Base-by-base conservation (phyloP, 306 rosid genomes). In the Erythrophleum fordii region DNA sequence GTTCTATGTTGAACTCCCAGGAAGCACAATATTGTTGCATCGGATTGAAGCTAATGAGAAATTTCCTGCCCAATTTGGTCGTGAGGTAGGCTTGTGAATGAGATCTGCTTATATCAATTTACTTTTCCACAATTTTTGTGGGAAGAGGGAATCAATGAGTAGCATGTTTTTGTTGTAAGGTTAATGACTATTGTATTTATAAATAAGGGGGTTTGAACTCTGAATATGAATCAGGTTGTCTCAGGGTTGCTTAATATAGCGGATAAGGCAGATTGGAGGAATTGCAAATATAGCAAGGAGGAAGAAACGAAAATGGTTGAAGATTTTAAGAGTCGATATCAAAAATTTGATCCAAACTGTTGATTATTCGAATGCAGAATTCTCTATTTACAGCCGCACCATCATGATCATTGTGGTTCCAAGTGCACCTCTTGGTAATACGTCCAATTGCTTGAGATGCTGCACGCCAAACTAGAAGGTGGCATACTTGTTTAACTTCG, bases 61-160 rank as follows among this genome's bases (percentile, higher is more conserved):
- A 72, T 95, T 95, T 83, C 91, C 97, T 17, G 91, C 88, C 16
- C 99, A 95, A 69, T 95, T 95, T 90, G 99, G 99, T 67, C 99
- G 99, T 0, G 98, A 95, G 98, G 99, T 95, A 76, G 90, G 89
- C 80, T 64, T 18, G 77, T 34, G 67, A 56, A 41, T 66, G 37
- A 39, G 69, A 65, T 72, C 31, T 39, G 7, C 70, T 25, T 18
- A 29, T 52, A n/a, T 44, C 52, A 81, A 37, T 49, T 48, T 77
- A 74, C 55, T 55, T 76, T 49, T 58, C 11, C 69, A 13, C 12
- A 37, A 2, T 39, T 25, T 62, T 31, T 76, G 11, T 72, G 8
- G 51, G 31, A 62, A n/a, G 62, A 44, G 73, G 55, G 58, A 69
- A 45, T 53, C 45, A 7, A 35, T 64, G 28, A 25, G 69, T 64